Percentiles rank a stretch among this genome's conserved stretches.
Conservation (phyloP, 179 eudicot genomes). For the Corrigiola litoralis region DNA sequence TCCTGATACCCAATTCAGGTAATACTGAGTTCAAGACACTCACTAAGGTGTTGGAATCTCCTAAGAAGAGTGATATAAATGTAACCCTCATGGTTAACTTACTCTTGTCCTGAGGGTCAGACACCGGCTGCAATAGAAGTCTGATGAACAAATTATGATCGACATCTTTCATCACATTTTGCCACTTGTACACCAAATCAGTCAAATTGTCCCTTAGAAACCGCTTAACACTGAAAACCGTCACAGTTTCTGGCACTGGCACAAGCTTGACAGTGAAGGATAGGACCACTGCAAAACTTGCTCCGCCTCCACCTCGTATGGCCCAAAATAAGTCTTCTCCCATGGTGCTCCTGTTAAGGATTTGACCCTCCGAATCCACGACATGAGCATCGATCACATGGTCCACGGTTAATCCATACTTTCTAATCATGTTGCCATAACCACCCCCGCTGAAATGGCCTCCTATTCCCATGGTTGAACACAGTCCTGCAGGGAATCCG, state of each 20-base stretch:
- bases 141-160: constrained; percentile 10
- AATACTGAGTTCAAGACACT: not conserved
- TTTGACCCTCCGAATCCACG: constrained; percentile 30
- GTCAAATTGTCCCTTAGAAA: constrained; percentile 1
- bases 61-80: constrained; percentile 4
- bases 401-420: constrained; percentile 38
- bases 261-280: constrained; percentile 23
- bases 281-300: constrained; percentile 22
- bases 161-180: not conserved
- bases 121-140: not conserved
- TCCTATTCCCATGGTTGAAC: constrained; percentile 45
- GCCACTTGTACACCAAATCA: constrained; percentile 8
- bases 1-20: not conserved
- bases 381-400: constrained; percentile 37
- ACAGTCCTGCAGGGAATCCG: constrained; percentile 45
- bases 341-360: constrained; percentile 14
- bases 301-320: constrained; percentile 32
- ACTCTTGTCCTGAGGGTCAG: not conserved
- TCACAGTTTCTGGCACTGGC: constrained; percentile 13
- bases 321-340: constrained; percentile 34
- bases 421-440: constrained; percentile 37
- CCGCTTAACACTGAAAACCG: constrained; percentile 9
- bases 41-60: not conserved
- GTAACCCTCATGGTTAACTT: not conserved
- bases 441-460: constrained; percentile 55